phyloP scores from a whole-genome alignment of 1,284 basidiomycete species.

The Apiotrichum akiyoshidainum region DNA sequence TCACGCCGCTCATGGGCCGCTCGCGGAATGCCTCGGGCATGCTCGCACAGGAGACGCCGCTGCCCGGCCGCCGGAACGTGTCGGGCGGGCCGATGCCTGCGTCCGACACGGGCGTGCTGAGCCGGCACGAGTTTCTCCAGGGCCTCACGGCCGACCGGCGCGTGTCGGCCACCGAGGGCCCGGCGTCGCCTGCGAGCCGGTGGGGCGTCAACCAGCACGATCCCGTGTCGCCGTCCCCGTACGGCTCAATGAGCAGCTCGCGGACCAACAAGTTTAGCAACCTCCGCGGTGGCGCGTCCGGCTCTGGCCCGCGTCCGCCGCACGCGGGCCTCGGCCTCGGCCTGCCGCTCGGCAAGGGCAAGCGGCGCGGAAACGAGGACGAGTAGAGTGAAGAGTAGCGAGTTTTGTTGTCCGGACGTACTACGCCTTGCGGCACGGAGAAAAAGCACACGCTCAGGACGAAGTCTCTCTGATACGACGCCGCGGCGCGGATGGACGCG shows the following conservation, averaged over 20 bases:
- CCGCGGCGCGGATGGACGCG: too few relatives aligned
- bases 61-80: conserved; percentile 20
- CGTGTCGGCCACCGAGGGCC: conserved; percentile 9
- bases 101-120: conserved; percentile 23
- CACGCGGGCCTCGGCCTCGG: conserved; percentile 24
- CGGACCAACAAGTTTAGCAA: conserved; percentile 31
- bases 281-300: conserved; percentile 22
- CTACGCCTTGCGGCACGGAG: too few relatives aligned
- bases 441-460: too few relatives aligned
- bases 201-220: conserved; percentile 21
- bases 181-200: conserved; percentile 23
- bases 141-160: conserved; percentile 14
- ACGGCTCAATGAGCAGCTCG: conserved; percentile 13
- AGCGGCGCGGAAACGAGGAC: neutral
- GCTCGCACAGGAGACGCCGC: conserved; percentile 26
- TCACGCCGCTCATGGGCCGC: conserved; percentile 41
- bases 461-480: too few relatives aligned
- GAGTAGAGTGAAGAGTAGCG: neutral
- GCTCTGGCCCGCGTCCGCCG: conserved; percentile 2
- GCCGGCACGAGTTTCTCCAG: conserved; percentile 40
- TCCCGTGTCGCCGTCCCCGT: conserved; percentile 34
- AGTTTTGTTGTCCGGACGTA: too few relatives aligned
- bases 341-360: conserved; percentile 22
- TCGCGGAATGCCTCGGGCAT: conserved; percentile 31
- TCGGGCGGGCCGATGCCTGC: conserved; percentile 20